Evolutionary conservation across 1,284 basidiomycete species (phyloP).

Genomic region (Moesziomyces globuligerus): DNA sequence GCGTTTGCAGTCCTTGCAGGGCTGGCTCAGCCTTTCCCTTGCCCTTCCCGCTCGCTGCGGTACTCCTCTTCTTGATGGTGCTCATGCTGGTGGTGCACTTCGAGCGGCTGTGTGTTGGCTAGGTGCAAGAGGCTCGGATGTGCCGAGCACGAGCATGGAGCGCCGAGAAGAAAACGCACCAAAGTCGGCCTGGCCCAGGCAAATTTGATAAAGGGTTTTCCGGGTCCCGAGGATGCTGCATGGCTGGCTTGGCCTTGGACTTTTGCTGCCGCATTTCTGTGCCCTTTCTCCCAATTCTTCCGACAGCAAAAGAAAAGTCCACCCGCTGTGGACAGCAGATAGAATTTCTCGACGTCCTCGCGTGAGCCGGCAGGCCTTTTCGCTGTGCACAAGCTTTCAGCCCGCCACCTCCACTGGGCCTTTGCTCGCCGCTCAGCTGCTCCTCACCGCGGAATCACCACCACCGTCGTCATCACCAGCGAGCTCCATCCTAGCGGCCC

Average conservation of each 20-base stretch:
- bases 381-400: too few species aligned
- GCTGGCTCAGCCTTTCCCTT: slow-evolving; percentile 8
- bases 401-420: too few species aligned
- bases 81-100: slow-evolving; percentile 8
- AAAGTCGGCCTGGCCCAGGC: background rate
- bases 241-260: background rate
- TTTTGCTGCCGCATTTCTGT: slow-evolving; percentile 8
- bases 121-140: background rate
- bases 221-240: slow-evolving; percentile 25
- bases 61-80: background rate
- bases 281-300: background rate
- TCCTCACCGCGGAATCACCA: too few species aligned
- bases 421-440: too few species aligned
- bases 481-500: too few species aligned
- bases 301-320: background rate
- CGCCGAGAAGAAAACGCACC: slow-evolving; percentile 11
- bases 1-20: background rate
- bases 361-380: too few species aligned
- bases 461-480: too few species aligned
- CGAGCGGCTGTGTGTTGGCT: background rate
- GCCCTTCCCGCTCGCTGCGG: background rate
- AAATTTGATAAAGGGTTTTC: slow-evolving; percentile 33
- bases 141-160: too few species aligned
- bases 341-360: too few species aligned
- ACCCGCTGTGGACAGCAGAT: too few species aligned